A percentile compares a stretch with the other conserved stretches of the same genome.
Evolutionary conservation across 805 yeast genomes (phyloP).

Genomic region (Suhomyces kilbournensis): DNA sequence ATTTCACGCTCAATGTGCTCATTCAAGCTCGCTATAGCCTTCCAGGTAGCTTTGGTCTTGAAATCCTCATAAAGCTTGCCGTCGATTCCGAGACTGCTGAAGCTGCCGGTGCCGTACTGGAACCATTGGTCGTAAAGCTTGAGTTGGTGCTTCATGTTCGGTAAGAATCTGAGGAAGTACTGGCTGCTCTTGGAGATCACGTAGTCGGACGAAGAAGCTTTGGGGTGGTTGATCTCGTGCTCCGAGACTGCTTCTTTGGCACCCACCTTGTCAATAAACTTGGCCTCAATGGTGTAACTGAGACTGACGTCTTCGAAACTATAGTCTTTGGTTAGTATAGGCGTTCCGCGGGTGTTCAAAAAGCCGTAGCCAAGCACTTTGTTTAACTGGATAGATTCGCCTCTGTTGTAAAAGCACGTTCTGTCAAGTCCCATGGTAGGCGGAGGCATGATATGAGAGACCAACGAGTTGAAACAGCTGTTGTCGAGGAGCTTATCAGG

Average conservation of each 20-base stretch:
- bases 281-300: slow-evolving; percentile 53
- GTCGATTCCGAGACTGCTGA: slow-evolving; percentile 31
- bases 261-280: slow-evolving; percentile 46
- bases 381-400: slow-evolving; percentile 32
- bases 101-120: slow-evolving; percentile 26
- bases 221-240: slow-evolving; percentile 37
- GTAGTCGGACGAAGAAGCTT: slow-evolving; percentile 27
- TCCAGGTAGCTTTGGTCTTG: slow-evolving; percentile 32
- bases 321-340: slow-evolving; percentile 49
- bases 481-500: slow-evolving; percentile 54
- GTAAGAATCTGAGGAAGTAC: slow-evolving; percentile 39
- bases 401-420: slow-evolving; percentile 34
- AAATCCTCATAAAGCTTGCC: slow-evolving; percentile 30
- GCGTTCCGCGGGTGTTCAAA: slow-evolving; percentile 48
- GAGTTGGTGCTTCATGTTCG: slow-evolving; percentile 32
- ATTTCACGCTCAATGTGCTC: slow-evolving; percentile 36
- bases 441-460: slow-evolving; percentile 41
- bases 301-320: slow-evolving; percentile 44
- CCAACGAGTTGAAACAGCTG: slow-evolving; percentile 44
- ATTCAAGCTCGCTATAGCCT: slow-evolving; percentile 24
- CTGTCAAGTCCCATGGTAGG: slow-evolving; percentile 42
- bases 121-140: slow-evolving; percentile 23
- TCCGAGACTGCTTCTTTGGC: slow-evolving; percentile 28
- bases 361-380: slow-evolving; percentile 56
- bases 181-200: slow-evolving; percentile 34